Base-by-base conservation (phyloP, 2,329 filamentous ascomycete genomes). In the Sclerotinia nivalis region DNA sequence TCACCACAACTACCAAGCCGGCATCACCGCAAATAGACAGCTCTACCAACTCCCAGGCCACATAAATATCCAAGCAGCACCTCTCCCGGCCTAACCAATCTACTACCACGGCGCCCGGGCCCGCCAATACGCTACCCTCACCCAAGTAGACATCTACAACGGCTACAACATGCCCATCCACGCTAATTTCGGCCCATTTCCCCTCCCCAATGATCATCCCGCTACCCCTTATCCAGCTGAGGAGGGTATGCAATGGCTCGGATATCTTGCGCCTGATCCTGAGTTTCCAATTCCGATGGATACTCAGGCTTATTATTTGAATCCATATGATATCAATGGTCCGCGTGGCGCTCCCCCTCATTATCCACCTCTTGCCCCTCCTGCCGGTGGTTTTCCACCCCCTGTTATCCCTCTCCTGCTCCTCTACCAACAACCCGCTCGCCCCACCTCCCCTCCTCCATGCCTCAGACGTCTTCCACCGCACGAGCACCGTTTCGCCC, bases 241-340 rank as follows among this genome's bases (percentile, higher is more conserved):
- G 3, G 20, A 20, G 15, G 28, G 59, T 12, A 62, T 49, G 43
- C 28, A 49, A n/a, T 62, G 59, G 59, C 7, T 61, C 3, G 59
- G 59, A 13, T 61, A 49, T 6, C 43, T 61, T n/a, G 59, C 59
- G 12, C 59, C 59, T 6, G 15, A 28, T n/a, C 1, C 20, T 0
- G 43, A 31, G 12, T 18, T 13, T 1, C 12, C 43, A 2, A 18
- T 61, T 2, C 43, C 28, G 0, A 22, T 34, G 5, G 28, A 61
- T 9, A 47, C 13, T 22, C 2, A 10, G 2, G 59, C 59, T 0
- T 47, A 34, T 34, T 49, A 34, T n/a, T 49, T 49, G 20, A 62
- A 62, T 18, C 28, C 59, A 62, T 62, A 62, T 9, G 43, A 62
- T 34, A 62, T 62, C 20, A 49, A 62, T 10, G 43, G 28, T n/a